Evolutionary conservation across 2,329 filamentous ascomycete genomes (phyloP), one percentile per base, ranked within the genome.

Genomic region (Tolypocladium paradoxum): DNA sequence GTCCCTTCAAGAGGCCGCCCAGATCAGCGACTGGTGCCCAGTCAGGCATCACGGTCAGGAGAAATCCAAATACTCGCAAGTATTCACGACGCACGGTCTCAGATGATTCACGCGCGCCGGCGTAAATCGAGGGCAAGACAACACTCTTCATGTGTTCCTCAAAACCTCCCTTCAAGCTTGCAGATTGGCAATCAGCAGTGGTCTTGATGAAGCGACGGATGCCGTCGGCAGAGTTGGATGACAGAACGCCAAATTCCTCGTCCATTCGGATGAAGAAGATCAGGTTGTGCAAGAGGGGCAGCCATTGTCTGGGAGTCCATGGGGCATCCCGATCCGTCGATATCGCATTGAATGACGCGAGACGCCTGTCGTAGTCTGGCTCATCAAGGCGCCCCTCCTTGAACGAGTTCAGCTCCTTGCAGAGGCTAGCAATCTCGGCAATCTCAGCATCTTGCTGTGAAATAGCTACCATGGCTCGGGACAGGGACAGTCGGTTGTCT

Each of bases 11-110:
- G 12, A 99, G 77, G 6, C 77, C 76, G 54, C 80, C 73, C 71
- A 99, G 79, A 65, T 95, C 90, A 33, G 79, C 77, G 38, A 97
- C 78, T 2, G 83, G 80, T 6, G 78, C 65, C 83, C 89, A 91
- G 0, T 77, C 70, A 0, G 86, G 77, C 64, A 93, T 83, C 43
- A 78, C 74, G 54, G 84, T 82, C 35, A 96, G 78, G 6, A 97
- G 73, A 65, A 87, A 84, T 20, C 88, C 90, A 62, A 96, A 81
- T 0, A 95, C 81, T 54, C 84, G 79, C 11, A 96, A 73, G 53
- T 89, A 88, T 67, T 99, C 93, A 51, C 86, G 76, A 49, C 93
- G 83, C 29, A 96, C 87, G 16, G 90, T 81, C 64, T 96, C 91
- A 0, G 91, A 95, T 37, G 77, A 69, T 58, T 95, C 88, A 40